Evolutionary conservation across 768 basidiomycete species (phyloP), one percentile per base, ranked within the genome.

Genomic region (Plicaturopsis crispa): DNA sequence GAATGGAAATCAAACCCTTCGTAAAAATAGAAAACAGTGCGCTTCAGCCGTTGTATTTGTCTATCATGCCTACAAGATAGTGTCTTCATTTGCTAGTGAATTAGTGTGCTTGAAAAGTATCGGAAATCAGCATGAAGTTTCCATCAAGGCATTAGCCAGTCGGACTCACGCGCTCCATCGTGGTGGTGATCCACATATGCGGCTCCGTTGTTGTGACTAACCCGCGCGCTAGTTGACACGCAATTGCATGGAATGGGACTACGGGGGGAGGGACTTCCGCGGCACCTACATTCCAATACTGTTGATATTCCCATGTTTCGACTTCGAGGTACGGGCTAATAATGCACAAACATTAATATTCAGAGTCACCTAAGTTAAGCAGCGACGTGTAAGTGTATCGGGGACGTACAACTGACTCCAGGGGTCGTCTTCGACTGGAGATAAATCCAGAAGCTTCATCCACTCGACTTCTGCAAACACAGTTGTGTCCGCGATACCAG

Each of bases 251-350:
- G 30, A 54, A 33, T 3, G 30, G 46, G 13, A 54, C 35, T 5
- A 48, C 30, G 12, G n/a, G n/a, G 4, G 50, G 48, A 3, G 46
- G 48, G 16, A 31, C 1, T 11, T 33, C 21, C 5, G 4, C 11
- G 6, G 16, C 22, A 18, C 13, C 40, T 31, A 20, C 43, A 20
- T 34, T 10, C 26, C 14, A 40, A 42, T 33, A 46, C 43, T 33
- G 14, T 16, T 46, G 26, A 21, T 39, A 26, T 2, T 33, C 26
- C 42, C 48, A 52, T 13, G 44, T 50, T 20, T 44, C 26, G 23
- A 53, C 32, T 0, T 45, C 49, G 2, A 55, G 35, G 36, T 55
- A 51, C 3, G 53, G 51, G 39, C 49, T 55, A 22, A 5, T 24
- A 3, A 26, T 14, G n/a, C n/a, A n/a, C n/a, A n/a, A n/a, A n/a